Conservation (phyloP, 108 stramenopile genomes). For the Skeletonema menzelii region DNA sequence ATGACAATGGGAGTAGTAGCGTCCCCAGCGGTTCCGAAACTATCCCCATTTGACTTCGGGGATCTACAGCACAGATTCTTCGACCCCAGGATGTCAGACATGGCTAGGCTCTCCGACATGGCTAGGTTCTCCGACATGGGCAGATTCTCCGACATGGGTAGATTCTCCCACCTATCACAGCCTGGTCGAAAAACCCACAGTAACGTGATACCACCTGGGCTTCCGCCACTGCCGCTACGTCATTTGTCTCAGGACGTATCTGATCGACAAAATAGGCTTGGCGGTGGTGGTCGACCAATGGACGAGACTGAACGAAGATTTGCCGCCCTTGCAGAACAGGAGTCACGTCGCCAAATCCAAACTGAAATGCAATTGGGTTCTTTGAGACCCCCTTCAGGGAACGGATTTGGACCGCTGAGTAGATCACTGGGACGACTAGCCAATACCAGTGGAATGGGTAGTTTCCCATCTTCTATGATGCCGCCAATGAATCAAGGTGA, state of each 20-base stretch:
- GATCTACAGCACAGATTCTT: conserved; percentile 45
- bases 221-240: not conserved
- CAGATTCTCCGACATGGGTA: not conserved
- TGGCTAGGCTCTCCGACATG: not conserved
- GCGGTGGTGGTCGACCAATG: not conserved
- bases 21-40: conserved; percentile 30
- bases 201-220: not conserved
- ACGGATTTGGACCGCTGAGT: no score
- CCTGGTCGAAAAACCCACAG: not conserved
- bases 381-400: no score
- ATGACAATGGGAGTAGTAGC: conserved; percentile 26
- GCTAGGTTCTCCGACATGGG: not conserved
- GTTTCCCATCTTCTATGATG: no score
- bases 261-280: not conserved
- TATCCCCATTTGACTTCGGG: conserved; percentile 58
- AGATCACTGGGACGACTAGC: no score
- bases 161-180: not conserved
- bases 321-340: not conserved
- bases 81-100: not conserved
- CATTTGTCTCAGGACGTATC: not conserved
- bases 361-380: not conserved
- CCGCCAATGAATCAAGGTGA: no score
- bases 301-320: not conserved
- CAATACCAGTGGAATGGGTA: no score
- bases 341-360: not conserved